phyloP scores from a whole-genome alignment of 768 basidiomycete genomes.

The Clitopilus hobsonii region DNA sequence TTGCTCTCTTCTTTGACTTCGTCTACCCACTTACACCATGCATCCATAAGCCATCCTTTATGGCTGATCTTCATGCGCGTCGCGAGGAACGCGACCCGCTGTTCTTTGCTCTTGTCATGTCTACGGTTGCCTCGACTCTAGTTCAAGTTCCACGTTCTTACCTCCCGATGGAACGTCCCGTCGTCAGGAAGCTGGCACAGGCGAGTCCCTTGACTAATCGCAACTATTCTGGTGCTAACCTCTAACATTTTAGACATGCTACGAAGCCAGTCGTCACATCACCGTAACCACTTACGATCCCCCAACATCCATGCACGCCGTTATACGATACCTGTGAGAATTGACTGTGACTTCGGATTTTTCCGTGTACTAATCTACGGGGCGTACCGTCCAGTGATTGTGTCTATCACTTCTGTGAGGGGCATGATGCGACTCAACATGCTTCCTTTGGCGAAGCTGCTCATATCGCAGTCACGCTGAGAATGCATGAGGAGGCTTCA shows the following conservation, averaged over 20 bases:
- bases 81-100: constrained; percentile 86
- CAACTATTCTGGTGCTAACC: background rate
- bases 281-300: constrained; percentile 80
- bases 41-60: constrained; percentile 86
- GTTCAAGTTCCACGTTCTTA: constrained; percentile 88
- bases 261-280: constrained; percentile 79
- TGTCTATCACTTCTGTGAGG: constrained; percentile 85
- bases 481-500: constrained; percentile 83
- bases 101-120: constrained; percentile 89
- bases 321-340: constrained; percentile 84
- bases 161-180: constrained; percentile 78
- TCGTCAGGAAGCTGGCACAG: constrained; percentile 80
- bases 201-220: constrained; percentile 18
- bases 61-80: constrained; percentile 78
- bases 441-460: constrained; percentile 85
- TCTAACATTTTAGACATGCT: constrained; percentile 47
- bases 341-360: background rate
- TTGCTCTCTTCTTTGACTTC: constrained; percentile 90
- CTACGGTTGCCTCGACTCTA: constrained; percentile 80
- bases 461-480: constrained; percentile 75
- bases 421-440: constrained; percentile 82
- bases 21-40: constrained; percentile 90
- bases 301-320: constrained; percentile 78
- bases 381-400: constrained; percentile 52
- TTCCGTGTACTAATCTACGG: constrained; percentile 3